These are phyloP conservation scores for Zea luxurians DNA, from an alignment of 176 grass and related monocot genomes.

Conservation along the genomic window DNA sequence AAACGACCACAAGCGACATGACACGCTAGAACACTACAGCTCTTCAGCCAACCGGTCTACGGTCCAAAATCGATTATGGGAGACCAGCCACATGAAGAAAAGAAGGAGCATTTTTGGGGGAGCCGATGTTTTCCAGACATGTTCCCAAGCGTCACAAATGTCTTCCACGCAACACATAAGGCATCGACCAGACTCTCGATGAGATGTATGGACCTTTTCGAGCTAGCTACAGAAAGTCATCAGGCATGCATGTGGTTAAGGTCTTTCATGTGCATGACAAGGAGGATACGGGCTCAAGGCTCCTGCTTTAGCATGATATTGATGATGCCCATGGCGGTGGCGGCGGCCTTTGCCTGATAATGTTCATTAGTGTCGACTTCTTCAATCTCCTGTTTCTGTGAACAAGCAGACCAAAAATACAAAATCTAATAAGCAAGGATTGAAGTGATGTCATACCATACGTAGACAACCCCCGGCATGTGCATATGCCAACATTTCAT, in stretches of 20 bases:
- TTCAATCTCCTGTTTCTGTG: constrained; percentile 70
- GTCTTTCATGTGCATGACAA: constrained; percentile 21
- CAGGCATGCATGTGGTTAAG: neutral
- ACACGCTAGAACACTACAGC: too few species aligned
- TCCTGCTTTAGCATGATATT: constrained; percentile 74
- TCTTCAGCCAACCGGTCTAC: too few species aligned
- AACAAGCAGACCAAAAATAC: constrained; percentile 12
- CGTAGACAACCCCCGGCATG: neutral
- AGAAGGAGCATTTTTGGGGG: too few species aligned
- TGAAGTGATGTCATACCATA: neutral
- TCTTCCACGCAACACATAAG: neutral
- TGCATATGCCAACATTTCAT: neutral
- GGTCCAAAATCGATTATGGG: too few species aligned
- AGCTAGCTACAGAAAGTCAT: neutral
- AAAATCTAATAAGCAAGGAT: neutral
- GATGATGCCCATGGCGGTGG: constrained; percentile 51
- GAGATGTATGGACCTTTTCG: constrained; percentile 14
- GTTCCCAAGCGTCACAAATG: neutral
- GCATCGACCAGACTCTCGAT: neutral
- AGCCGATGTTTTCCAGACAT: too few species aligned
- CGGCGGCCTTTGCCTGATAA: constrained; percentile 75
- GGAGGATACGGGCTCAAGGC: constrained; percentile 47
- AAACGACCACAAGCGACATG: too few species aligned
- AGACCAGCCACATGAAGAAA: too few species aligned
- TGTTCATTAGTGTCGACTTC: constrained; percentile 93